Base-by-base conservation (phyloP, 176 grass and related monocot species). In the Ampelocalamus luodianensis region DNA sequence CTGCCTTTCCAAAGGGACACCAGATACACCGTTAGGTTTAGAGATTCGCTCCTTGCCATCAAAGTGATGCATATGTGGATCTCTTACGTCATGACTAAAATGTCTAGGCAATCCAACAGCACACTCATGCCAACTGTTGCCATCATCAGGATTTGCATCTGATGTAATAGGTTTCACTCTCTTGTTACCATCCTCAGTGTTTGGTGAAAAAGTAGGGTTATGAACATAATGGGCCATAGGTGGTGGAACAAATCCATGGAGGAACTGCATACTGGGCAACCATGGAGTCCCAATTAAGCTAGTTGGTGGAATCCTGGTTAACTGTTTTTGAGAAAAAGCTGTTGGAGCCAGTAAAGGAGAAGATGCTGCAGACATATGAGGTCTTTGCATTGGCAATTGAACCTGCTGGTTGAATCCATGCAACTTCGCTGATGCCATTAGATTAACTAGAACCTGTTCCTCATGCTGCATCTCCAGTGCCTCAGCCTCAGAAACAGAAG, bases 391-490 rank as follows among this genome's bases (percentile, higher is more conserved):
- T 66, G 92, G 92, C 56, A 94, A 91, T 82, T 90, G 86, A 78
- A 85, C 49, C 69, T 86, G 90, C 48, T 82, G 87, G 34, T 97
- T 93, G 74, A 97, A 93, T 40, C 83, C 85, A 90, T 94, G 95
- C 85, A 97, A 79, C 49, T 88, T 86, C 5, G 83, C 17, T n/a
- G 93, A 92, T 86, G 84, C 84, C 92, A 97, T 93, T 72, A 92
- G 71, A 79, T 97, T 93, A 78, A 85, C 88, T 80, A 90, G 54
- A 82, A 91, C 89, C 44, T 97, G 92, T 34, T 94, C 90, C 69
- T 94, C 90, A 66, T 94, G 83, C 38, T 82, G 88, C 80, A 87
- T 72, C 82, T 97, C 90, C 5, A 84, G 72, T 85, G 88, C 72
- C 71, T 92, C 90, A 53, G 90, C 68, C 72, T 94, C 90, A 53